phyloP scores from a whole-genome alignment of 129 eudicot genomes.

The Scalesia atractyloides region DNA sequence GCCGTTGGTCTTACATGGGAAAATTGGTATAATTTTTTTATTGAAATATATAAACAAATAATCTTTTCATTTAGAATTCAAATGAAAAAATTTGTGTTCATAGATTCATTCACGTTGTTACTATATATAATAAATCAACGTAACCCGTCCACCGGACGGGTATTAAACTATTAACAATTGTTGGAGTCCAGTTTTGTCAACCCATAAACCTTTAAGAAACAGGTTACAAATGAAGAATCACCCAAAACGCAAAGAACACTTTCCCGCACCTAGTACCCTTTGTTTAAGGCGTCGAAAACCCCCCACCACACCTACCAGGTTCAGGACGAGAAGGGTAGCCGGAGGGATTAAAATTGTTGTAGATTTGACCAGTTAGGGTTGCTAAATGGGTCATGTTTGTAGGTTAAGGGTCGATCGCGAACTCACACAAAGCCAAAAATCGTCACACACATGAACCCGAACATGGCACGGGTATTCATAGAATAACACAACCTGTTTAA shows the following conservation, averaged over 20 bases:
- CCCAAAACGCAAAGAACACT: slow-evolving; percentile 88
- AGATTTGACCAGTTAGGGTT: too few relatives aligned
- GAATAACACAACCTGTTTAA: too few relatives aligned
- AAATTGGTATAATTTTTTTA: too few relatives aligned
- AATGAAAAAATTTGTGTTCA: too few relatives aligned
- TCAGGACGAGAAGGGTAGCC: slow-evolving; percentile 68
- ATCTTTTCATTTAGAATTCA: too few relatives aligned
- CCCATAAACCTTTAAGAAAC: slow-evolving; percentile 95
- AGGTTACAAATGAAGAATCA: slow-evolving; percentile 83
- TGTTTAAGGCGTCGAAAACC: slow-evolving; percentile 82
- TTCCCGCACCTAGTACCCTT: slow-evolving; percentile 93
- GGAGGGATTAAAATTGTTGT: slow-evolving; percentile 75
- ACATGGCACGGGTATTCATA: slow-evolving; percentile 79
- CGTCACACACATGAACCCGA: slow-evolving; percentile 83
- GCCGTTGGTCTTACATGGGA: too few relatives aligned
- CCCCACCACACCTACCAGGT: slow-evolving; percentile 87
- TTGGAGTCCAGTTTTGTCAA: slow-evolving; percentile 82
- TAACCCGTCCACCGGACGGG: too few relatives aligned
- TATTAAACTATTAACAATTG: slow-evolving; percentile 39
- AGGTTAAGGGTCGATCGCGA: too few relatives aligned
- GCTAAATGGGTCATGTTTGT: too few relatives aligned
- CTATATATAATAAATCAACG: too few relatives aligned
- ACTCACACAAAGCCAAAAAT: not conserved
- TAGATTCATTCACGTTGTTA: too few relatives aligned
- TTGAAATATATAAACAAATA: too few relatives aligned